These are phyloP conservation scores for Rhodotorula babjevae DNA, from an alignment of 768 basidiomycete genomes.

Conservation along the genomic window DNA sequence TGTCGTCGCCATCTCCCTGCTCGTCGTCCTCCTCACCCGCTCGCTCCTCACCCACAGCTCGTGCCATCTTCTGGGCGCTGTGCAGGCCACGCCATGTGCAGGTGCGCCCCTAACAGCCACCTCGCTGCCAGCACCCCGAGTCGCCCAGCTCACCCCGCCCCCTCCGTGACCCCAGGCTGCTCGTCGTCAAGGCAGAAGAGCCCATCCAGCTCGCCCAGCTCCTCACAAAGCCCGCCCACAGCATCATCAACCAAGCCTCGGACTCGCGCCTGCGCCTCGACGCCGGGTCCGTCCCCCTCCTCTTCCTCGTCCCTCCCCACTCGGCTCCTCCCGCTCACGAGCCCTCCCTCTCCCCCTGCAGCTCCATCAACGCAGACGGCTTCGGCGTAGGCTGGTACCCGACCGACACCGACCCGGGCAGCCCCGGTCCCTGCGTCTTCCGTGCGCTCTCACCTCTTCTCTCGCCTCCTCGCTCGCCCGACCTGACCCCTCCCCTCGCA, in stretches of 20 bases:
- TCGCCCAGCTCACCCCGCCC: too few species aligned
- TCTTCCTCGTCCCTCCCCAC: constrained; percentile 43
- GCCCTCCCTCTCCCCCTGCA: not conserved
- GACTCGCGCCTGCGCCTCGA: constrained; percentile 73
- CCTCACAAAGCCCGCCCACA: constrained; percentile 88
- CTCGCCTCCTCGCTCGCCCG: not conserved
- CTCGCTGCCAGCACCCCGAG: too few species aligned
- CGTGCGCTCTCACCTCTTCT: constrained; percentile 47
- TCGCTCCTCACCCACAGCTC: too few species aligned
- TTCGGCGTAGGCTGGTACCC: constrained; percentile 86
- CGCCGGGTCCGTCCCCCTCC: constrained; percentile 37
- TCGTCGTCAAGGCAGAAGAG: constrained; percentile 86
- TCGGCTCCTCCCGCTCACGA: constrained; percentile 5
- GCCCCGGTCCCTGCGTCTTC: constrained; percentile 68
- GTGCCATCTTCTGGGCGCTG: too few species aligned
- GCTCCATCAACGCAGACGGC: constrained; percentile 57
- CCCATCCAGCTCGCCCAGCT: constrained; percentile 90
- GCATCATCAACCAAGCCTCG: constrained; percentile 95
- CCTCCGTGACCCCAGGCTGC: constrained; percentile 19
- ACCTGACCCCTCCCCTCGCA: not conserved
- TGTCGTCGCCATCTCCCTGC: not conserved
- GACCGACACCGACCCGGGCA: constrained; percentile 11
- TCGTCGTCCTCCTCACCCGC: not conserved
- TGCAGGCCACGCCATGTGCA: too few species aligned
- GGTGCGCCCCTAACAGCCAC: too few species aligned